phyloP scores from a whole-genome alignment of 1,139 yeast genomes.

The Magnusiomyces clavatus region DNA sequence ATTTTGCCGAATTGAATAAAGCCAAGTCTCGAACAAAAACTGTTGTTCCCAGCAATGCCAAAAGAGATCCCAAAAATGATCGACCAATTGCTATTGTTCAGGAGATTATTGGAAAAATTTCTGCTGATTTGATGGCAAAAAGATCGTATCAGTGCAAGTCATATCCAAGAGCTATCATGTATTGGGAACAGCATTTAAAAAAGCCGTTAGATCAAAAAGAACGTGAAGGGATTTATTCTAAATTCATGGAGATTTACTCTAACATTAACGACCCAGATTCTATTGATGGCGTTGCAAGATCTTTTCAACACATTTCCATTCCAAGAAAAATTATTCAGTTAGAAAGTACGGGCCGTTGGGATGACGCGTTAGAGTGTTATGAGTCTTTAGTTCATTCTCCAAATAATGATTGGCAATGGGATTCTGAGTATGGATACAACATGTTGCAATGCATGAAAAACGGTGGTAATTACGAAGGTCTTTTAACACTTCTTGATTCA shows the following conservation, averaged over 20 bases:
- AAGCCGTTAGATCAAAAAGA: slow-evolving; percentile 19
- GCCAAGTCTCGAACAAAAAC: slow-evolving; percentile 2
- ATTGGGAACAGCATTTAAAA: slow-evolving; percentile 65
- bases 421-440: slow-evolving; percentile 34
- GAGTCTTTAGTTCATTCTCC: slow-evolving; percentile 49
- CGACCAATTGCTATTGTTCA: slow-evolving; percentile 27
- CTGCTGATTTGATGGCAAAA: slow-evolving; percentile 63
- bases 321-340: slow-evolving; percentile 69
- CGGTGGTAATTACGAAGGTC: slow-evolving; percentile 50
- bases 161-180: slow-evolving; percentile 82
- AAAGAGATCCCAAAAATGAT: slow-evolving; percentile 14
- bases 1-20: slow-evolving; percentile 13
- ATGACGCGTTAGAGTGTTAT: slow-evolving; percentile 79
- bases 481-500: slow-evolving; percentile 28
- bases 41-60: background rate
- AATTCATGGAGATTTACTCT: slow-evolving; percentile 70
- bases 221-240: slow-evolving; percentile 23
- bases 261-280: slow-evolving; percentile 86
- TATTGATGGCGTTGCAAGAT: slow-evolving; percentile 74
- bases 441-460: slow-evolving; percentile 48
- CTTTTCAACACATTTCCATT: slow-evolving; percentile 61
- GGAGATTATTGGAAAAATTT: slow-evolving; percentile 45
- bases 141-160: slow-evolving; percentile 80
- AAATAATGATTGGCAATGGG: slow-evolving; percentile 27
- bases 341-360: slow-evolving; percentile 83